Conservation (phyloP, 2,329 filamentous ascomycete species). For the Botrytis galanthina region DNA sequence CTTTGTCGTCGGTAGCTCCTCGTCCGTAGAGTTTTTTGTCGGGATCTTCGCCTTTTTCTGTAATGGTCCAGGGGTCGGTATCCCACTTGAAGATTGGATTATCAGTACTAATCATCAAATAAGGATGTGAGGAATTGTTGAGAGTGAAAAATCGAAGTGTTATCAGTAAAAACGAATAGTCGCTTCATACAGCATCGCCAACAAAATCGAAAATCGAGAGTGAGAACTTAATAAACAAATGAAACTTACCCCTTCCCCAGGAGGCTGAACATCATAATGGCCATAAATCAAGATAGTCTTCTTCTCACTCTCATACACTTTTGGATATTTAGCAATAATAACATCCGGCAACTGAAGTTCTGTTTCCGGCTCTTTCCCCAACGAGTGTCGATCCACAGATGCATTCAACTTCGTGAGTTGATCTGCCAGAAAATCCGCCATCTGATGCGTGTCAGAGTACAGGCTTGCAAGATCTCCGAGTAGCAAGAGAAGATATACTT, state of each 20-base stretch:
- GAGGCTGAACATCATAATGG: slow-evolving; percentile 18
- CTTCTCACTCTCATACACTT: neutral
- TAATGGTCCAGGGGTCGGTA: slow-evolving; percentile 3
- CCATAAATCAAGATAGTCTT: slow-evolving; percentile 18
- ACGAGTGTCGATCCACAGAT: neutral
- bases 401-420: neutral
- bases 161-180: too few species aligned
- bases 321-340: slow-evolving; percentile 5
- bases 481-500: neutral
- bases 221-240: neutral
- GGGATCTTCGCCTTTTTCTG: neutral
- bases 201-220: neutral
- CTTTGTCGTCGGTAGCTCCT: slow-evolving; percentile 15
- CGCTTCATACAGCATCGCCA: neutral
- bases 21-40: slow-evolving; percentile 5
- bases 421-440: neutral
- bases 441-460: neutral
- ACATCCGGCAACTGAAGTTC: neutral
- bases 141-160: too few species aligned
- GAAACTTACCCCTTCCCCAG: neutral
- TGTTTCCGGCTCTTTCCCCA: neutral
- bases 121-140: neutral
- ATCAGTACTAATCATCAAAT: neutral
- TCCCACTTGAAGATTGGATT: neutral
- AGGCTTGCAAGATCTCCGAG: neutral